These are phyloP conservation scores for Ceratocystis papillata DNA, from an alignment of 2,329 filamentous ascomycete genomes.

Conservation along the genomic window DNA sequence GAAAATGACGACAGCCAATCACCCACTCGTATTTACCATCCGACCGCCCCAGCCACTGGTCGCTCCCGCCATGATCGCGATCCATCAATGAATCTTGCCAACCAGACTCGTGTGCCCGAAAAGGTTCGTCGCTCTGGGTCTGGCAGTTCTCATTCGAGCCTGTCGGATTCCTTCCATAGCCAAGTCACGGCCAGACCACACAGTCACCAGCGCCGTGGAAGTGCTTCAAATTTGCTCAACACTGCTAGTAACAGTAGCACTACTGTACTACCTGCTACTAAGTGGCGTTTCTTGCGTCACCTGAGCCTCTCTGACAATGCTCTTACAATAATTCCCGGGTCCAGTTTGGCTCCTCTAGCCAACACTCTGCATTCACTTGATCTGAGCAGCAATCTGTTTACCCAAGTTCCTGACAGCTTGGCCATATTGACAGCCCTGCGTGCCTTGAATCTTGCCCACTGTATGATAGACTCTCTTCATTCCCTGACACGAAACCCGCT, in stretches of 20 bases:
- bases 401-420: constrained; percentile 85
- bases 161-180: constrained; percentile 44
- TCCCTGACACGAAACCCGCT: constrained; percentile 77
- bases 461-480: constrained; percentile 92
- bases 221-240: constrained; percentile 65
- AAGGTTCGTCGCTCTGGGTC: constrained; percentile 81
- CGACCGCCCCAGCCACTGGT: not conserved
- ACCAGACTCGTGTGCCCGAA: constrained; percentile 55
- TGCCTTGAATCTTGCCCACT: constrained; percentile 86
- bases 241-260: constrained; percentile 36
- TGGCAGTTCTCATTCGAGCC: constrained; percentile 78
- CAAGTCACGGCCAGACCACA: constrained; percentile 27
- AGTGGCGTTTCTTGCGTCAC: constrained; percentile 92
- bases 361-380: constrained; percentile 87
- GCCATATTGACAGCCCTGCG: constrained; percentile 77
- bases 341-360: constrained; percentile 69
- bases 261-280: constrained; percentile 60
- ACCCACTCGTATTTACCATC: constrained; percentile 17
- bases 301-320: constrained; percentile 86
- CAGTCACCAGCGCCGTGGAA: constrained; percentile 51
- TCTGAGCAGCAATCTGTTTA: constrained; percentile 83
- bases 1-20: constrained; percentile 38
- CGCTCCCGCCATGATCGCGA: constrained; percentile 28
- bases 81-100: constrained; percentile 61
- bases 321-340: constrained; percentile 64